Evolutionary conservation across 345 rosid genomes (phyloP).

Genomic region (Populus ilicifolia): DNA sequence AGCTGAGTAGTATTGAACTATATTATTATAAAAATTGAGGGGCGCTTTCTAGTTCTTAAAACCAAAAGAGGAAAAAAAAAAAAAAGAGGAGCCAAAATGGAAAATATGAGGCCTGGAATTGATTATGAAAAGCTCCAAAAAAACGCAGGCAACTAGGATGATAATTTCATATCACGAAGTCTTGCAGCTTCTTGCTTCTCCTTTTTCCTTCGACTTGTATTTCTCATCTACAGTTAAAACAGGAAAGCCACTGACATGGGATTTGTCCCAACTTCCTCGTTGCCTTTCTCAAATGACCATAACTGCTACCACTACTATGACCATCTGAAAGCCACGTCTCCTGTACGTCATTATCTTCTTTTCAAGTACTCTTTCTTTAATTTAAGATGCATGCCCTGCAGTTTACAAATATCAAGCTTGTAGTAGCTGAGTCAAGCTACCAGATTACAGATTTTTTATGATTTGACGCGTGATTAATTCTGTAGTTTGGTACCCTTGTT

Average conservation of each 20-base stretch:
- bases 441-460: not conserved
- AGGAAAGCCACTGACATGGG: slow-evolving; percentile 8
- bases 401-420: not conserved
- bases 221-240: not conserved
- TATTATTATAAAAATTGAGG: no score
- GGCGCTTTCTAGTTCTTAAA: not conserved
- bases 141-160: not conserved
- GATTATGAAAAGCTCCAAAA: not conserved
- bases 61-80: not conserved
- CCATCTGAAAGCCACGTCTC: not conserved
- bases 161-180: not conserved
- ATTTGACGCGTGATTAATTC: not conserved
- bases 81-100: not conserved
- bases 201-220: no score
- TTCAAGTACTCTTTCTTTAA: not conserved
- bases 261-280: not conserved
- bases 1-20: not conserved
- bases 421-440: not conserved
- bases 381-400: not conserved
- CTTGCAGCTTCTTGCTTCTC: not conserved
- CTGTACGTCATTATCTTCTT: slow-evolving; percentile 15
- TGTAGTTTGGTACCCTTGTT: not conserved
- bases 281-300: not conserved
- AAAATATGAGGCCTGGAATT: not conserved
- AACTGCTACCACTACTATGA: not conserved